phyloP scores from a whole-genome alignment of 805 yeast genomes.

The Teunomyces funiuensis region DNA sequence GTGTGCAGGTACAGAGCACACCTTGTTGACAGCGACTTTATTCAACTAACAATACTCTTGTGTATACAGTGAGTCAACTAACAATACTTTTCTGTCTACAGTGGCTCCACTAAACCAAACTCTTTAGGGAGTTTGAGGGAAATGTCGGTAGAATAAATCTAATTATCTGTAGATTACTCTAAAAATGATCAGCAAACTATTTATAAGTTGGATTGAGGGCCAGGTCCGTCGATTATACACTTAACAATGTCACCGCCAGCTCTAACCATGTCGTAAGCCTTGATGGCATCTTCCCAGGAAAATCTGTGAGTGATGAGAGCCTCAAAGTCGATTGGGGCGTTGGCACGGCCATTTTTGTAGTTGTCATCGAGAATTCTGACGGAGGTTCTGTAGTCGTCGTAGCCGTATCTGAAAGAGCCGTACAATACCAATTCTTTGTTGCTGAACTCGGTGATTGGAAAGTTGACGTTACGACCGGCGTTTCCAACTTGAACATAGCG shows the following conservation, averaged over 20 bases:
- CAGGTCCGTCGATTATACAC: constrained; percentile 81
- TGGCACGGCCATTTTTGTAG: constrained; percentile 39
- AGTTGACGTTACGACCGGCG: constrained; percentile 65
- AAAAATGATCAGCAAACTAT: no score
- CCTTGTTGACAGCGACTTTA: no score
- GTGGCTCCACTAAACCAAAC: no score
- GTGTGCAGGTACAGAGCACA: no score
- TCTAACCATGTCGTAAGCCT: constrained; percentile 72
- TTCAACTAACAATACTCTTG: no score
- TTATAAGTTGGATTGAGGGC: constrained; percentile 1
- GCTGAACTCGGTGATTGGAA: constrained; percentile 73
- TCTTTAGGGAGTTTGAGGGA: no score
- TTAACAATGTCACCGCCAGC: constrained; percentile 71
- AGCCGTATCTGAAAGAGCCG: constrained; percentile 81
- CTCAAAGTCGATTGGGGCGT: constrained; percentile 56
- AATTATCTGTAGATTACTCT: no score
- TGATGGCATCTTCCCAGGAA: constrained; percentile 67
- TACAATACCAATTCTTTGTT: constrained; percentile 66
- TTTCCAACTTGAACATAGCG: constrained; percentile 82
- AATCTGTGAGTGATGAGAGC: constrained; percentile 72
- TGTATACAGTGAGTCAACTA: no score
- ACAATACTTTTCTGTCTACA: no score
- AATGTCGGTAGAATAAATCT: no score
- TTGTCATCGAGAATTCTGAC: constrained; percentile 66
- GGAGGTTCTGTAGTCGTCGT: constrained; percentile 73